Evolutionary conservation across 1,284 basidiomycete species (phyloP).

Genomic region (Ustilago nuda): DNA sequence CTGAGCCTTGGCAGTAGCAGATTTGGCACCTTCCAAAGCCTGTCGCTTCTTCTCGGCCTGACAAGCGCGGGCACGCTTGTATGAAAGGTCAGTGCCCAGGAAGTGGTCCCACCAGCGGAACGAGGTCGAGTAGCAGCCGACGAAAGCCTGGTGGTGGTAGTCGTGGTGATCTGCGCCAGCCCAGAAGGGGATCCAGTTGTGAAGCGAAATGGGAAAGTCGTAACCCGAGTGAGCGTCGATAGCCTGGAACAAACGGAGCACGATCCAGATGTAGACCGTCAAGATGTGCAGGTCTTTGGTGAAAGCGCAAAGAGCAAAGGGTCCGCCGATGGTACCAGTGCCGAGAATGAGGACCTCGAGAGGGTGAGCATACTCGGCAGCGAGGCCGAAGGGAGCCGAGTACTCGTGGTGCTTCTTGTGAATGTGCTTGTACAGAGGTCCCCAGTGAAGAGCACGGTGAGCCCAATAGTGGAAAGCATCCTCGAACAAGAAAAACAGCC

Average conservation of each 20-base stretch:
- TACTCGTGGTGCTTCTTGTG: slow-evolving; percentile 97
- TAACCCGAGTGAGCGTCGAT: slow-evolving; percentile 97
- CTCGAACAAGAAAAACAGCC: slow-evolving; percentile 94
- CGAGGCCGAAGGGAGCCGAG: slow-evolving; percentile 94
- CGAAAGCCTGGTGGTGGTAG: slow-evolving; percentile 68
- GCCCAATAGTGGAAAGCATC: slow-evolving; percentile 86
- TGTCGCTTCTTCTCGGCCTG: slow-evolving; percentile 64
- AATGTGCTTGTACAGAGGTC: slow-evolving; percentile 92
- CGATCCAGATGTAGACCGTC: slow-evolving; percentile 94
- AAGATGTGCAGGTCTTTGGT: slow-evolving; percentile 77
- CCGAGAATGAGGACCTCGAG: slow-evolving; percentile 90
- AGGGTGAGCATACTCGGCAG: slow-evolving; percentile 96
- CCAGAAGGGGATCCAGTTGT: slow-evolving; percentile 96
- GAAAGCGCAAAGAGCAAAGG: slow-evolving; percentile 84
- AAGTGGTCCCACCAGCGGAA: slow-evolving; percentile 69
- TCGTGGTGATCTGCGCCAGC: slow-evolving; percentile 97
- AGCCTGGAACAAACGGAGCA: slow-evolving; percentile 93
- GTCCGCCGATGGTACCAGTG: slow-evolving; percentile 87
- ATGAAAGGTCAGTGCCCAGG: slow-evolving; percentile 65
- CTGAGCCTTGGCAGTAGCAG: slow-evolving; percentile 26
- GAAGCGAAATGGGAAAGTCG: slow-evolving; percentile 80
- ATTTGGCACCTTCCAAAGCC: slow-evolving; percentile 31
- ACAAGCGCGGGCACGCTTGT: slow-evolving; percentile 64
- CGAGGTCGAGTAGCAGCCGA: slow-evolving; percentile 66
- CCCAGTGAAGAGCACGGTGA: slow-evolving; percentile 90